Evolutionary conservation across 257 asterid species (phyloP).

Genomic region (Solanum dulcamara): DNA sequence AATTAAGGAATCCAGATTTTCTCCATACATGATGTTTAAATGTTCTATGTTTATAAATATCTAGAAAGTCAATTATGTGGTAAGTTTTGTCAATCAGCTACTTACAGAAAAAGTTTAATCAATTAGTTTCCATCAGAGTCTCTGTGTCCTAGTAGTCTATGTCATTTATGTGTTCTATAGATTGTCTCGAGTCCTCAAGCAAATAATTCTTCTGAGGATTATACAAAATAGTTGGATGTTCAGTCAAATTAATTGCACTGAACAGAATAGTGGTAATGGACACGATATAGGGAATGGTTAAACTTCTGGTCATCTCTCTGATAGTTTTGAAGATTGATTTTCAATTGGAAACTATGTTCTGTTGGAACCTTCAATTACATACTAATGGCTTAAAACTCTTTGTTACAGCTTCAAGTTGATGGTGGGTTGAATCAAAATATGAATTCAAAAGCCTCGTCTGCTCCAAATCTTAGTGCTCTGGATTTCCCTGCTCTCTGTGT

Average conservation of each 20-base stretch:
- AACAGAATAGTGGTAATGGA: background rate
- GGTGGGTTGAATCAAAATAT: conserved; percentile 49
- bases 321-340: background rate
- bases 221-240: background rate
- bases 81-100: background rate
- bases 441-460: conserved; percentile 46
- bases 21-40: background rate
- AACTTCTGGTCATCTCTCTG: background rate
- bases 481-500: conserved; percentile 91
- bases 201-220: background rate
- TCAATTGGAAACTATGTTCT: background rate
- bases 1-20: background rate
- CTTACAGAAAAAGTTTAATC: background rate
- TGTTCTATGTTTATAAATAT: background rate
- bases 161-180: background rate
- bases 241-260: background rate
- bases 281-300: background rate
- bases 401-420: conserved; percentile 62
- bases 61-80: background rate
- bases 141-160: background rate
- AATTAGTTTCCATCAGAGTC: background rate
- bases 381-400: background rate
- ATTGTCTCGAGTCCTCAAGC: background rate
- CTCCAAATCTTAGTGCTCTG: conserved; percentile 60
- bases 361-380: background rate